Percentiles rank a stretch among this genome's conserved stretches.
phyloP scores from a whole-genome alignment of 257 asterid species.

The Anisodus acutangulus region DNA sequence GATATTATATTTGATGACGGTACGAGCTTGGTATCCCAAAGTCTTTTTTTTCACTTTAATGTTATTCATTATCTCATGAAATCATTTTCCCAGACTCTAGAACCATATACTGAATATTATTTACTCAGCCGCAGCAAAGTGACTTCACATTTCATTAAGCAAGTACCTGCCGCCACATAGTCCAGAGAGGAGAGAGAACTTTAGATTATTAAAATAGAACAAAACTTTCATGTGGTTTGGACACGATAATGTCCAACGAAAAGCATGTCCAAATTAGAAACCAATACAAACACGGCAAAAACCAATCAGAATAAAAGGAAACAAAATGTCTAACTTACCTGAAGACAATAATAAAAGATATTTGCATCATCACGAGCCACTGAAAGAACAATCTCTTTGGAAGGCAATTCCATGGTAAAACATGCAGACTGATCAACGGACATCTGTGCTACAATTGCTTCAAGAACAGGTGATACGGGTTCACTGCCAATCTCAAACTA shows the following conservation, averaged over 20 bases:
- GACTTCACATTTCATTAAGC: constrained; percentile 66
- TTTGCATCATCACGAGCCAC: constrained; percentile 60
- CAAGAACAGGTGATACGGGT: constrained; percentile 68
- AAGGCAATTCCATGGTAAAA: constrained; percentile 64
- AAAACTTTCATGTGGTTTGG: constrained; percentile 11
- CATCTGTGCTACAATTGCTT: constrained; percentile 71
- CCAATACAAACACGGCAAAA: neutral
- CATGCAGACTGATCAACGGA: constrained; percentile 75
- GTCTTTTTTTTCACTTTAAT: too few relatives aligned
- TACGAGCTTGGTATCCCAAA: neutral
- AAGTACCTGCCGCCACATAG: constrained; percentile 50
- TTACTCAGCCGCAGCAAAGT: constrained; percentile 63
- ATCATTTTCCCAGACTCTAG: neutral
- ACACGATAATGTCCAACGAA: neutral
- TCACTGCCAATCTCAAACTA: constrained; percentile 87
- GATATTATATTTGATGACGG: neutral
- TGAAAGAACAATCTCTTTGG: constrained; percentile 70
- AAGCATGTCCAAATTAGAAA: constrained; percentile 10
- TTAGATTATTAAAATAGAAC: neutral
- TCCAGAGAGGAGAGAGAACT: neutral
- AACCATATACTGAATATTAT: neutral
- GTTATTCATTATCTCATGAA: neutral
- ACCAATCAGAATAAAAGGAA: constrained; percentile 28
- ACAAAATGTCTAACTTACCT: constrained; percentile 46
- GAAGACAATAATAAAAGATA: constrained; percentile 52